Percentiles rank a stretch among this genome's conserved stretches.
Evolutionary conservation across 495 filamentous ascomycete species (phyloP).

Genomic region (Penicillium fimorum): DNA sequence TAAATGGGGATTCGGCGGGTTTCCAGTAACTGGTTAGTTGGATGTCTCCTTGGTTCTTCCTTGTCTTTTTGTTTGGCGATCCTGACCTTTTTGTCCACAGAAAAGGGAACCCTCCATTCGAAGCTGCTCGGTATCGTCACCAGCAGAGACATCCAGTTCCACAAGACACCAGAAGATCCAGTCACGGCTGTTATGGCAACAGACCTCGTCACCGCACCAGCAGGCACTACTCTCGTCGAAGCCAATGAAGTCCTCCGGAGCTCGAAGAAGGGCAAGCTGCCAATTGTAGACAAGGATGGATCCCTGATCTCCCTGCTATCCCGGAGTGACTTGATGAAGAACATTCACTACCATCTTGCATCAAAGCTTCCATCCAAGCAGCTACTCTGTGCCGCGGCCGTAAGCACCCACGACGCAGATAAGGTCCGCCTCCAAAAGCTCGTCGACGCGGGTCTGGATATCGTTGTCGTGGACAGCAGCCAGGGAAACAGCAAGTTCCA

Average conservation of each 20-base stretch:
- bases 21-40: conserved; percentile 92
- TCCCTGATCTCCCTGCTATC: conserved; percentile 94
- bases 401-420: conserved; percentile 91
- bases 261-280: conserved; percentile 99
- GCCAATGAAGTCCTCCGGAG: conserved; percentile 90
- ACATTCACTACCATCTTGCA: conserved; percentile 92
- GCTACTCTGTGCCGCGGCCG: conserved; percentile 89
- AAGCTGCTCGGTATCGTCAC: conserved; percentile 97
- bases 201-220: conserved; percentile 85
- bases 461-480: conserved; percentile 91
- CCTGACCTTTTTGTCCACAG: conserved; percentile 46
- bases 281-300: conserved; percentile 82
- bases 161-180: conserved; percentile 62
- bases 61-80: no score
- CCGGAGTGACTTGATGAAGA: conserved; percentile 97
- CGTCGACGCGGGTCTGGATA: conserved; percentile 94
- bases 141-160: conserved; percentile 96
- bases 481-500: conserved; percentile 98
- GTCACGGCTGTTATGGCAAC: conserved; percentile 93
- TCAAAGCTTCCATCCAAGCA: conserved; percentile 99
- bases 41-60: background rate
- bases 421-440: conserved; percentile 79
- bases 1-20: conserved; percentile 98
- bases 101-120: conserved; percentile 86
- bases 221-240: conserved; percentile 80